A percentile compares a stretch with the other conserved stretches of the same genome.
These are phyloP conservation scores for Kodamaea suecica DNA, from an alignment of 1,139 yeast species.

Conservation along the genomic window DNA sequence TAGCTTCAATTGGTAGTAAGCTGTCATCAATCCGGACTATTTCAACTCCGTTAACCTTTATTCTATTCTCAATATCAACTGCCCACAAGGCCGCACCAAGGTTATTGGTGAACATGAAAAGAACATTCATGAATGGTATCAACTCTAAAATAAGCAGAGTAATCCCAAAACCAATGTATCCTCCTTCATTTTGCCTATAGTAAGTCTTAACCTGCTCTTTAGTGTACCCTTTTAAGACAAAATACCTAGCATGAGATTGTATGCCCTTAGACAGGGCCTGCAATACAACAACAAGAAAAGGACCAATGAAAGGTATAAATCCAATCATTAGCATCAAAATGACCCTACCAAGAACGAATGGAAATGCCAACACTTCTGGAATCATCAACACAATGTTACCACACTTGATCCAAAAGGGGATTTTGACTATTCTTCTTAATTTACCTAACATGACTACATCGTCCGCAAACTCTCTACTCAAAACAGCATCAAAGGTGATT, in stretches of 20 bases:
- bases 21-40: conserved; percentile 9
- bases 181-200: conserved; percentile 29
- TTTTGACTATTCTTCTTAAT: conserved; percentile 36
- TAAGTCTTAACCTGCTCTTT: conserved; percentile 33
- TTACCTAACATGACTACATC: conserved; percentile 48
- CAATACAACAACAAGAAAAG: conserved; percentile 48
- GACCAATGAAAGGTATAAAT: conserved; percentile 62
- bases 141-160: conserved; percentile 56
- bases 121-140: conserved; percentile 57
- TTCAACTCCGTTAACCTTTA: conserved; percentile 7
- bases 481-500: conserved; percentile 55
- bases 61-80: conserved; percentile 27
- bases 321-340: conserved; percentile 36
- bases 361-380: conserved; percentile 24
- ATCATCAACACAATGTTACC: conserved; percentile 22
- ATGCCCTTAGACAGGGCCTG: conserved; percentile 61
- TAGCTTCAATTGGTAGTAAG: conserved; percentile 10
- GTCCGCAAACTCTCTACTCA: conserved; percentile 48
- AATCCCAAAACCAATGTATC: conserved; percentile 54
- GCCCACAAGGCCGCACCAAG: conserved; percentile 79
- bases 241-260: conserved; percentile 57
- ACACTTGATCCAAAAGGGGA: conserved; percentile 28
- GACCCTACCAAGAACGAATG: conserved; percentile 27
- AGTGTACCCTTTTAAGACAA: conserved; percentile 53
- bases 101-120: conserved; percentile 64